Conservation (phyloP, 352 stramenopile species). For the Pythium rishiriense region DNA sequence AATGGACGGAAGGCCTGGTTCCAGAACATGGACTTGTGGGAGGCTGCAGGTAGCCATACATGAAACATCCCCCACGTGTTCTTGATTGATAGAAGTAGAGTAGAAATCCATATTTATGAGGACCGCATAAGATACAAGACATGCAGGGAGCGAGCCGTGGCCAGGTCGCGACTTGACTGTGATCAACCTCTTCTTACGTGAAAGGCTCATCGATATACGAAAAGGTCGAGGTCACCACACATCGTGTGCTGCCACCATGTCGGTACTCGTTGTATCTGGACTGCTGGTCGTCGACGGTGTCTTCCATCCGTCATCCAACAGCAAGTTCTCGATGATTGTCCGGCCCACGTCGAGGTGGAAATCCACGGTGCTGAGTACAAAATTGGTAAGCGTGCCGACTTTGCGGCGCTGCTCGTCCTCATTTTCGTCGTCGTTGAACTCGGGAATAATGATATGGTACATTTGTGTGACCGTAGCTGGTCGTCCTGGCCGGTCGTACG, state of each 20-base stretch:
- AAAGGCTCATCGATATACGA: too few relatives aligned
- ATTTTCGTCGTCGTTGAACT: constrained; percentile 22
- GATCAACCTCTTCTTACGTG: too few relatives aligned
- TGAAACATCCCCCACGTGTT: too few relatives aligned
- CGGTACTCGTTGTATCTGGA: constrained; percentile 2
- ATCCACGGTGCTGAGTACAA: constrained; percentile 26
- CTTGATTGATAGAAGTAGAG: too few relatives aligned
- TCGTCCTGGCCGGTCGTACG: neutral
- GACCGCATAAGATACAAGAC: too few relatives aligned
- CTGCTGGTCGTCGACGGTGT: constrained; percentile 11
- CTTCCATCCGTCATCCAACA: constrained; percentile 24
- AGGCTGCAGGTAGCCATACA: too few relatives aligned
- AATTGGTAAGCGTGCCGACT: constrained; percentile 27
- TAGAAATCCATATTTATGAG: too few relatives aligned
- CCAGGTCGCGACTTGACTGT: too few relatives aligned
- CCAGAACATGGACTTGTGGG: too few relatives aligned
- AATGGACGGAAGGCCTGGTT: too few relatives aligned
- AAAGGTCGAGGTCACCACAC: neutral
- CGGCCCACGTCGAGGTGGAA: constrained; percentile 25
- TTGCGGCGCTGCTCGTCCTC: constrained; percentile 15
- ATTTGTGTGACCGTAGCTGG: constrained; percentile 25
- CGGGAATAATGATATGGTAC: constrained; percentile 28
- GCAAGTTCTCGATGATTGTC: constrained; percentile 30
- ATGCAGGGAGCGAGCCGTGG: too few relatives aligned
- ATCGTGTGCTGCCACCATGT: neutral